A percentile compares a stretch with the other conserved stretches of the same genome.
Conservation (phyloP, 2,329 filamentous ascomycete genomes). For the Bimuria novae-zelandiae region DNA sequence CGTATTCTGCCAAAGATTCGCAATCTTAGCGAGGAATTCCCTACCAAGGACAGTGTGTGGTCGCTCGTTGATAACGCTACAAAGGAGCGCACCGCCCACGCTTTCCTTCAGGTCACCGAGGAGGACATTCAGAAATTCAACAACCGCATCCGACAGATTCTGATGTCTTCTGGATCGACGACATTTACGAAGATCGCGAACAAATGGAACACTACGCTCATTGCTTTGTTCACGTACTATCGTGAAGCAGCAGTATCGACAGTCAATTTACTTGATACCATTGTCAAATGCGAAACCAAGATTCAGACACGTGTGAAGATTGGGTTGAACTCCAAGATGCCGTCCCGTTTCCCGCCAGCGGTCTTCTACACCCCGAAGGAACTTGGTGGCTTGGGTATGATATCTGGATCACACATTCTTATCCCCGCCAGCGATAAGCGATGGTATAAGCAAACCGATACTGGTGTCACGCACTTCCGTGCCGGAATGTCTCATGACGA, state of each 20-base stretch:
- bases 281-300: constrained; percentile 99
- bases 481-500: constrained; percentile 98
- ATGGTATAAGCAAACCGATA: constrained; percentile 98
- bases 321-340: constrained; percentile 98
- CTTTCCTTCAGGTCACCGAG: constrained; percentile 96
- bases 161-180: constrained; percentile 99
- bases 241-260: constrained; percentile 97
- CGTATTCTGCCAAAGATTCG: constrained; percentile 93
- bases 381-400: constrained; percentile 96
- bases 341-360: constrained; percentile 94
- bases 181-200: constrained; percentile 99
- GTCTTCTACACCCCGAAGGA: constrained; percentile 99
- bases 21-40: constrained; percentile 95
- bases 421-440: constrained; percentile 97
- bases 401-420: constrained; percentile 95
- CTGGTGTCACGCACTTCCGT: constrained; percentile 94
- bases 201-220: constrained; percentile 98
- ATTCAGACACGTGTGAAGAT: constrained; percentile 99
- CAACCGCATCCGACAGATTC: constrained; percentile 95
- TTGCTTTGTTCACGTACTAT: constrained; percentile 97
- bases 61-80: constrained; percentile 94
- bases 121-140: constrained; percentile 99
- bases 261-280: constrained; percentile 90
- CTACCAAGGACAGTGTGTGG: constrained; percentile 98
- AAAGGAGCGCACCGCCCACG: constrained; percentile 95